Evolutionary conservation across 2,329 filamentous ascomycete genomes (phyloP), one percentile per base, ranked within the genome.

Genomic region (Dothiorella sarmentorum): DNA sequence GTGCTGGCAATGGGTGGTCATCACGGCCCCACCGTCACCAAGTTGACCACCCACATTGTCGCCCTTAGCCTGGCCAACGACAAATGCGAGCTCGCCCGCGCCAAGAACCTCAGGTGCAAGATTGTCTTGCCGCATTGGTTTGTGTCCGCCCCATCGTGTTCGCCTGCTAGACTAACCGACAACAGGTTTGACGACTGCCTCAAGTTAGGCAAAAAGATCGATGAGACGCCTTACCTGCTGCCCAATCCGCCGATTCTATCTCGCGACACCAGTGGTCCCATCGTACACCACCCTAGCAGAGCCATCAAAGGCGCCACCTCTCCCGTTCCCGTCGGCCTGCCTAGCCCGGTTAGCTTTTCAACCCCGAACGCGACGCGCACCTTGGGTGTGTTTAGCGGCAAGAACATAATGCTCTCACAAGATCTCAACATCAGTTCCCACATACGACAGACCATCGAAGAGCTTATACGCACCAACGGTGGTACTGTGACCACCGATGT

Each of bases 71-170:
- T 88, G 71, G 86, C 92, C 31, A 84, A 92, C 58, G 82, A 85
- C 2, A 91, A 91, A 70, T 89, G 87, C 62, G 69, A 81, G 61
- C 70, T 84, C 56, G 88, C 87, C 0, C 63, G 78, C 42, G 76
- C 81, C 7, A 95, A 87, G 72, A 82, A 82, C 2, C 78, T 90
- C 56, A 85, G 85, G 57, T 85, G 85, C 72, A 92, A 91, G 73
- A 88, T 97, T 60, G 90, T 99, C 17, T 79, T 99, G 55, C 94
- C 94, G 35, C 94, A 97, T 70, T 97, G 94, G 90, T 91, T 76
- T 67, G 79, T 63, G 7, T n/a, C 4, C 9, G 10, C 13, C 31
- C 10, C 22, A 10, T 10, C 9, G 55, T 15, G 56, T 4, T 2
- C n/a, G 17, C 37, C 29, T 37, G 26, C 35, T 42, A 49, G 22